Evolutionary conservation across 108 stramenopile genomes (phyloP).

Genomic region (Parietichytrium sp.): DNA sequence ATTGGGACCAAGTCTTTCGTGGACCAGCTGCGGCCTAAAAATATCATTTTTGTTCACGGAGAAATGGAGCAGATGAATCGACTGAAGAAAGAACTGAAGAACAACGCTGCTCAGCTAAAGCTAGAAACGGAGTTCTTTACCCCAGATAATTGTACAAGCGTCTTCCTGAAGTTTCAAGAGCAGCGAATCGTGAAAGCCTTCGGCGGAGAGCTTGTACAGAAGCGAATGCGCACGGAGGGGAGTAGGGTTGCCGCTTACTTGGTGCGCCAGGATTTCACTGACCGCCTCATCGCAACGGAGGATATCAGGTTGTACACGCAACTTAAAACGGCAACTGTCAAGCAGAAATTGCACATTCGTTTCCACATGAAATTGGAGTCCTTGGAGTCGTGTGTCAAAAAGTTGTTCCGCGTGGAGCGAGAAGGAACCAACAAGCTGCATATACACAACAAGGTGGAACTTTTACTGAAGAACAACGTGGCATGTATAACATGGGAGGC

Average conservation of each 20-base stretch:
- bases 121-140: constrained; percentile 29
- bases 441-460: constrained; percentile 34
- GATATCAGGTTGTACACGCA: constrained; percentile 82
- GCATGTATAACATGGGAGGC: constrained; percentile 76
- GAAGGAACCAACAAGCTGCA: too few species aligned
- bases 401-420: constrained; percentile 65
- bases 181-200: constrained; percentile 65
- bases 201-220: constrained; percentile 81
- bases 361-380: constrained; percentile 73
- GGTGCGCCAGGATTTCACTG: constrained; percentile 78
- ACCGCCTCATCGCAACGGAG: constrained; percentile 76
- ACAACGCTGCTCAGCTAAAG: constrained; percentile 73
- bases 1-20: constrained; percentile 65
- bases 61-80: constrained; percentile 92
- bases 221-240: constrained; percentile 63
- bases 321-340: constrained; percentile 76
- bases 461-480: not conserved
- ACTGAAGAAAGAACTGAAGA: constrained; percentile 75
- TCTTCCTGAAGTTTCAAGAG: constrained; percentile 9
- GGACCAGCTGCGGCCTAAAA: constrained; percentile 67
- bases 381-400: constrained; percentile 69
- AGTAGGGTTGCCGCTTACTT: constrained; percentile 73
- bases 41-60: constrained; percentile 96
- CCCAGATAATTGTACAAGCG: constrained; percentile 38
- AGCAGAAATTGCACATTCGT: constrained; percentile 79